Evolutionary conservation across 2,329 filamentous ascomycete species (phyloP).

Genomic region (Fusarium heterosporum): DNA sequence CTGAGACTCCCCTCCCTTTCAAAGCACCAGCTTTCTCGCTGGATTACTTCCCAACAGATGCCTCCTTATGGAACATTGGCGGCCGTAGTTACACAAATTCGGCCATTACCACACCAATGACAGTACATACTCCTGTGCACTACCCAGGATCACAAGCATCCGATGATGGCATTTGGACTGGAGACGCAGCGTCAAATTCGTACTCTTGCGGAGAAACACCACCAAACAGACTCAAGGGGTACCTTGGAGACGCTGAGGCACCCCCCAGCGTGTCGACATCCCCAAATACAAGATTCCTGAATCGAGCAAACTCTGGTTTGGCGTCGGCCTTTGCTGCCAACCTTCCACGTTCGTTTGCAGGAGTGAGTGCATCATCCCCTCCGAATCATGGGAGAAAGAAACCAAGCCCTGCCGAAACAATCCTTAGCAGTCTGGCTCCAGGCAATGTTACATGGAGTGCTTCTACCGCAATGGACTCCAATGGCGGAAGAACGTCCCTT

Average conservation of each 20-base stretch:
- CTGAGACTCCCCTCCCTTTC: slow-evolving; percentile 72
- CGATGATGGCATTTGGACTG: slow-evolving; percentile 64
- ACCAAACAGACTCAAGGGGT: slow-evolving; percentile 62
- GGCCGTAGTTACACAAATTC: slow-evolving; percentile 66
- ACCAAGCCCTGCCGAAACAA: slow-evolving; percentile 71
- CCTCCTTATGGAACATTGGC: slow-evolving; percentile 64
- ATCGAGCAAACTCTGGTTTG: slow-evolving; percentile 66
- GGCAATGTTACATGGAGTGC: slow-evolving; percentile 63
- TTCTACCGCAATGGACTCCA: slow-evolving; percentile 60
- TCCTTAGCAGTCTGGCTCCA: slow-evolving; percentile 66
- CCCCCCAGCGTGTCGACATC: slow-evolving; percentile 69
- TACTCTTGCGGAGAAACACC: slow-evolving; percentile 73
- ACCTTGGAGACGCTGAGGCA: slow-evolving; percentile 58
- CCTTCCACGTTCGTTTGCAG: slow-evolving; percentile 61
- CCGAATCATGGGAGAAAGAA: slow-evolving; percentile 62
- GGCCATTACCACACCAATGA: slow-evolving; percentile 67
- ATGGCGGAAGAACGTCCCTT: slow-evolving; percentile 62
- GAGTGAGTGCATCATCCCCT: slow-evolving; percentile 58
- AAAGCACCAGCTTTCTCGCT: slow-evolving; percentile 75
- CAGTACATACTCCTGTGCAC: slow-evolving; percentile 66
- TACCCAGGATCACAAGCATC: slow-evolving; percentile 68
- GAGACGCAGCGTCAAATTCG: slow-evolving; percentile 67
- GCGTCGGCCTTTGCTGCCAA: slow-evolving; percentile 67
- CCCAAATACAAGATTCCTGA: slow-evolving; percentile 65
- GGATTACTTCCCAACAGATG: slow-evolving; percentile 73